phyloP scores from a whole-genome alignment of 2,329 filamentous ascomycete genomes.

The Aspergillus sp. region DNA sequence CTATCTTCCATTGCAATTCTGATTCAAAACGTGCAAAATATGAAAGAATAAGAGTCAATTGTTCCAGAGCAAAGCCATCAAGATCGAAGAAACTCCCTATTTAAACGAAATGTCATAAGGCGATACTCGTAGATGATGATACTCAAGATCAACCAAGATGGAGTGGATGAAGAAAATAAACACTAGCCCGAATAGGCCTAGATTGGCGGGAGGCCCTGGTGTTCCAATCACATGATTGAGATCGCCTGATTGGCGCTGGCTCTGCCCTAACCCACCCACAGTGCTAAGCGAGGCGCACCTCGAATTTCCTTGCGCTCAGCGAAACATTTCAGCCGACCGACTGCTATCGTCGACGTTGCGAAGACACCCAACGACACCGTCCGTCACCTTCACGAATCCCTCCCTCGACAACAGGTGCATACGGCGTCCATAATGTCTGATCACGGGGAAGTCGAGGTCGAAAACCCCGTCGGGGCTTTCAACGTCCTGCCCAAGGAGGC shows the following conservation, averaged over 20 bases:
- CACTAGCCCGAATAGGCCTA: constrained; percentile 6
- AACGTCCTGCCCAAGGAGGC: constrained; percentile 90
- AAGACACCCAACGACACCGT: constrained; percentile 34
- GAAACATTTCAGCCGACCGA: constrained; percentile 33
- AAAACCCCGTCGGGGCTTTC: constrained; percentile 64
- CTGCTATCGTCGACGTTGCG: constrained; percentile 30
- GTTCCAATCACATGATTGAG: constrained; percentile 18
- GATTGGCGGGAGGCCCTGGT: not conserved
- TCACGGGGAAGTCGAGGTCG: constrained; percentile 88
- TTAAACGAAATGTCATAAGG: too few species aligned
- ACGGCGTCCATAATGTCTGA: constrained; percentile 74
- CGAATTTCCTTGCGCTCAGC: constrained; percentile 31
- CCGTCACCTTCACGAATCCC: constrained; percentile 34
- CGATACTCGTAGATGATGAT: too few species aligned
- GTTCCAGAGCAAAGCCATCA: too few species aligned
- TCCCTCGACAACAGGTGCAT: constrained; percentile 34
- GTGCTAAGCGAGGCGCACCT: constrained; percentile 40
- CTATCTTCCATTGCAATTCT: too few species aligned
- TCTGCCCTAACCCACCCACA: constrained; percentile 38
- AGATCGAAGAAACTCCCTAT: too few species aligned
- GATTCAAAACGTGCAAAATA: too few species aligned
- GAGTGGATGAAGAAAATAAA: not conserved
- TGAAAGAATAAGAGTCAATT: too few species aligned
- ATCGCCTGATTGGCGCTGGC: constrained; percentile 15
- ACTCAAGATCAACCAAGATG: too few species aligned